Percentiles rank a stretch among this genome's conserved stretches.
phyloP scores from a whole-genome alignment of 768 basidiomycete species.

The Neoboletus brunneissimus region DNA sequence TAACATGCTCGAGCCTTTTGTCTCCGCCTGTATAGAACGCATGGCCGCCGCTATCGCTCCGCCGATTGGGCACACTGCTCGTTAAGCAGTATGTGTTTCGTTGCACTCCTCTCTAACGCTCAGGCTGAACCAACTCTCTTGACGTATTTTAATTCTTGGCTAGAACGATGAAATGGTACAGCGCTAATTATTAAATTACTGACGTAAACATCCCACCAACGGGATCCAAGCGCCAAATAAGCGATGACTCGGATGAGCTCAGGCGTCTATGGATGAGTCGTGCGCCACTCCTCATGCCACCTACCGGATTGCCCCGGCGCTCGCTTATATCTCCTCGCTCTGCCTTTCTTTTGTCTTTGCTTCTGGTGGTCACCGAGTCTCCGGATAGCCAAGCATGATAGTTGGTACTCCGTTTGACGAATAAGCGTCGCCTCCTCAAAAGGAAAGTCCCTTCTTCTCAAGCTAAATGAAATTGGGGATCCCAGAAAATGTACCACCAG shows the following conservation, averaged over 20 bases:
- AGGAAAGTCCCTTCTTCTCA: conserved; percentile 1
- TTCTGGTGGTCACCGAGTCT: conserved; percentile 13
- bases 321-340: not conserved
- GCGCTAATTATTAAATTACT: not conserved
- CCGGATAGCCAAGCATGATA: not conserved
- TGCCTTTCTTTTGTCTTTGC: conserved; percentile 8
- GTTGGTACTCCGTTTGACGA: not conserved
- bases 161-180: not conserved
- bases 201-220: conserved; percentile 5
- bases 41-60: not conserved
- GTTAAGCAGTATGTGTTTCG: not conserved
- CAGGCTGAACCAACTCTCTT: not conserved
- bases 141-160: not conserved
- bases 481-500: not conserved
- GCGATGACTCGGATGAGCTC: not conserved
- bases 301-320: not conserved
- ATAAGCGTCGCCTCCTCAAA: conserved; percentile 21
- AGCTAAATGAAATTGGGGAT: not conserved
- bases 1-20: not conserved
- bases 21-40: not conserved
- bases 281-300: not conserved
- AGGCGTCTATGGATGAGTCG: not conserved
- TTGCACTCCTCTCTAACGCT: not conserved
- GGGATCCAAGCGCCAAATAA: not conserved
- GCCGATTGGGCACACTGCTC: not conserved